phyloP scores from a whole-genome alignment of 1,139 yeast species.

The Taphrina betulina region DNA sequence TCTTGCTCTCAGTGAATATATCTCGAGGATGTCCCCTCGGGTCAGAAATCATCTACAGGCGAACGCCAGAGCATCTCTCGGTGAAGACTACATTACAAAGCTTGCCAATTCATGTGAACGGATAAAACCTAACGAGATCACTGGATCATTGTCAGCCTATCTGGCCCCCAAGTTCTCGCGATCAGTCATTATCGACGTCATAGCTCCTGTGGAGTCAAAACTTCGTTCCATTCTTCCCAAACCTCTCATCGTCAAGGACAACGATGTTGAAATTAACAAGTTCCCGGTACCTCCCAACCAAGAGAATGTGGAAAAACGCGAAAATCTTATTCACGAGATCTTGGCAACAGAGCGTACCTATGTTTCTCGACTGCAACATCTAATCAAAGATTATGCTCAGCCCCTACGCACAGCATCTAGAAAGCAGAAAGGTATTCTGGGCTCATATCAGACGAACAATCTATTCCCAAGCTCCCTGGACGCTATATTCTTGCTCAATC shows the following conservation, averaged over 20 bases:
- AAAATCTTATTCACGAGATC: conserved; percentile 26
- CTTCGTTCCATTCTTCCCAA: conserved; percentile 4
- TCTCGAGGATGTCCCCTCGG: background rate
- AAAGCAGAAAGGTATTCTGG: conserved; percentile 25
- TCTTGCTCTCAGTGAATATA: background rate
- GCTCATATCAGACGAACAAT: conserved; percentile 28
- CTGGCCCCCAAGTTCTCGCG: conserved; percentile 4
- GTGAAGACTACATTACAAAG: background rate
- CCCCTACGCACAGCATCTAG: conserved; percentile 26
- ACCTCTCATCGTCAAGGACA: background rate
- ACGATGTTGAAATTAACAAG: background rate
- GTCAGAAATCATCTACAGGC: too few species aligned
- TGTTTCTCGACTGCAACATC: conserved; percentile 25
- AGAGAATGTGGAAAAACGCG: conserved; percentile 28
- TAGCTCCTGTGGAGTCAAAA: background rate
- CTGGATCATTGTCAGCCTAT: background rate
- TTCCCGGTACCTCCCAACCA: conserved; percentile 1
- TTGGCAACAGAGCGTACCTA: conserved; percentile 32
- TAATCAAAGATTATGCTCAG: conserved; percentile 30
- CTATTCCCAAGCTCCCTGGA: conserved; percentile 32
- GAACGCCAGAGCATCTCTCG: background rate
- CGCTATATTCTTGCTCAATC: conserved; percentile 31
- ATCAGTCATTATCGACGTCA: conserved; percentile 6
- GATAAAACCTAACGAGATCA: background rate
- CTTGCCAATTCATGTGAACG: background rate